Evolutionary conservation across 1,284 basidiomycete genomes (phyloP), one percentile per base, ranked within the genome.

Genomic region (Trichosporon coremiiforme): DNA sequence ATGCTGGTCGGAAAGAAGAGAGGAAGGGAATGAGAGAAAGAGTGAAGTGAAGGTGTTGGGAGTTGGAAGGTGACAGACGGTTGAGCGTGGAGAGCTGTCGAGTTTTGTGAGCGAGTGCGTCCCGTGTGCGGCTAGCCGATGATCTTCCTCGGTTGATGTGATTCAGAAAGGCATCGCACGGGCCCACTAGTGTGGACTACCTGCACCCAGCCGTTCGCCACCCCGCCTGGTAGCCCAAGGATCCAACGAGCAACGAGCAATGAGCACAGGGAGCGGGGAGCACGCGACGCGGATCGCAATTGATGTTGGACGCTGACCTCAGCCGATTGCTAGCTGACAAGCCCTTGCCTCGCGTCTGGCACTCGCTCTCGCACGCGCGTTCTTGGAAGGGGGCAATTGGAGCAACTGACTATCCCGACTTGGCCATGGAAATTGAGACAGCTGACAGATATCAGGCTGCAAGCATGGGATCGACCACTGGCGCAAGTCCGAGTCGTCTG

Each of bases 91-190:
- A 20, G 47, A 22, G 20, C n/a, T 22, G 47, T 22, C 15, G 20
- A 53, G 47, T 53, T 22, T 53, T 9, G 47, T 9, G n/a, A 53
- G 20, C 10, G 10, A 22, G 47, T 53, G 47, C 47, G 47, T 20
- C 47, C 20, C 5, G 47, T 22, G 47, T 53, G 47, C 47, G n/a
- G 47, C n/a, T 53, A 20, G 47, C 47, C 47, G 47, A 22, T 53
- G 47, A 53, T 53, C 47, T 53, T 53, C n/a, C 20, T 53, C 47
- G n/a, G 47, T 8, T 22, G 47, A 22, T 53, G 47, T 53, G 47
- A 53, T 53, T 53, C 47, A 53, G 47, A 53, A 53, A 53, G 47
- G 47, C 47, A 53, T 53, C 6, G 47, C 47, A 53, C 47, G 47
- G 47, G 47, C 47, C 47, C 47, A 53, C 47, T 22, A 22, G 47